phyloP scores from a whole-genome alignment of 352 stramenopile genomes.

The Phytophthora melonis region DNA sequence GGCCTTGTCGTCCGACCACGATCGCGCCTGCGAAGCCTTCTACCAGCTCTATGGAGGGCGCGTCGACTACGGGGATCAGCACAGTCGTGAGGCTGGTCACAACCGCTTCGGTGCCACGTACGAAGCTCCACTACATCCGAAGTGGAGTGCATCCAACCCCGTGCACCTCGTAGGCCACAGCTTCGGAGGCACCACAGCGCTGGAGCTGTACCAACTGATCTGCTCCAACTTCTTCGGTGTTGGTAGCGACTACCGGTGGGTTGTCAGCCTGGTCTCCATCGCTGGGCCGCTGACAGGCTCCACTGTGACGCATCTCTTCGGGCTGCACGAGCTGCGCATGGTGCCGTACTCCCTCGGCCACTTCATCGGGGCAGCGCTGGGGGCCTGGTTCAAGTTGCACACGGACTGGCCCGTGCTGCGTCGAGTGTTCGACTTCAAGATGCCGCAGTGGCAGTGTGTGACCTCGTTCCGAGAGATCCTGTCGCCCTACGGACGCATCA shows the following conservation, averaged over 20 bases:
- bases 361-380: constrained; percentile 36
- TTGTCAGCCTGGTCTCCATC: constrained; percentile 64
- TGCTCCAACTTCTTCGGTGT: constrained; percentile 64
- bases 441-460: constrained; percentile 60
- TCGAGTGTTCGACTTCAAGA: constrained; percentile 61
- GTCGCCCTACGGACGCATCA: constrained; percentile 48
- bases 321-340: constrained; percentile 34
- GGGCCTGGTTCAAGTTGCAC: constrained; percentile 60
- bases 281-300: constrained; percentile 63
- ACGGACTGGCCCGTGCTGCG: constrained; percentile 44
- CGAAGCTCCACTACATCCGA: constrained; percentile 41
- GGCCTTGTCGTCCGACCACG: constrained; percentile 69
- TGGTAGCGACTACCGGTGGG: constrained; percentile 62
- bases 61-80: constrained; percentile 69
- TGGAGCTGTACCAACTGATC: constrained; percentile 80
- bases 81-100: constrained; percentile 49
- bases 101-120: constrained; percentile 55
- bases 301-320: constrained; percentile 39
- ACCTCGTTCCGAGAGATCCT: constrained; percentile 42
- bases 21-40: constrained; percentile 70
- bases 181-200: constrained; percentile 66
- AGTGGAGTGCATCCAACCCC: constrained; percentile 60
- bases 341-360: constrained; percentile 39
- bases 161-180: constrained; percentile 80
- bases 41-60: constrained; percentile 63